phyloP scores from a whole-genome alignment of 371 early-diverging fungal species.

The Mucor racemosus region DNA sequence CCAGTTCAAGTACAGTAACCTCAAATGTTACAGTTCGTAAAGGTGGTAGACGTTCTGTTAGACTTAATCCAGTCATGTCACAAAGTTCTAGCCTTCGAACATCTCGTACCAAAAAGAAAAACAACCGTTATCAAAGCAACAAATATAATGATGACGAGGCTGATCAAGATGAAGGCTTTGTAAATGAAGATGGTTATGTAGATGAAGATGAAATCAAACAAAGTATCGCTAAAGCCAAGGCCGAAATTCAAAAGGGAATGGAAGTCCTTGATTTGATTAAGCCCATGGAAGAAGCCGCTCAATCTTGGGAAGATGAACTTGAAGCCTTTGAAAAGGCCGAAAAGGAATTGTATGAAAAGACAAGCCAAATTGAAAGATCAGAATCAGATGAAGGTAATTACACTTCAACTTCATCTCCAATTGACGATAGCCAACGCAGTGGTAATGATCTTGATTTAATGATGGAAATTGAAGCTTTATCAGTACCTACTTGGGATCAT shows the following conservation, averaged over 20 bases:
- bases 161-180: conserved; percentile 41
- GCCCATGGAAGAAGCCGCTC: conserved; percentile 47
- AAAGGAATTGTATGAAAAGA: conserved; percentile 33
- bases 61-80: conserved; percentile 20
- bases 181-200: conserved; percentile 28
- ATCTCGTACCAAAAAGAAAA: background rate
- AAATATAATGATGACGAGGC: conserved; percentile 18
- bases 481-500: conserved; percentile 50
- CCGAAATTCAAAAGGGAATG: conserved; percentile 63
- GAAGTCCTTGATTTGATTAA: conserved; percentile 56
- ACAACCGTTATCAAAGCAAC: background rate
- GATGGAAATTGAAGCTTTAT: conserved; percentile 44
- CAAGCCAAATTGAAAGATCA: conserved; percentile 27
- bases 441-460: conserved; percentile 29
- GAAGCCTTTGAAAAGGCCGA: conserved; percentile 47
- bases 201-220: conserved; percentile 54
- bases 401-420: conserved; percentile 41
- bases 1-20: conserved; percentile 35
- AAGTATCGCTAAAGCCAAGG: conserved; percentile 66
- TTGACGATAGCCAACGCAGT: conserved; percentile 20
- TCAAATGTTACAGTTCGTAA: conserved; percentile 18
- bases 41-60: conserved; percentile 14
- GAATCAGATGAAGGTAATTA: conserved; percentile 50
- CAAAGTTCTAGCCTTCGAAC: conserved; percentile 26
- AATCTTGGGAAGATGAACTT: conserved; percentile 50